phyloP scores from a whole-genome alignment of 129 eudicot genomes.

The Lactuca sativa region DNA sequence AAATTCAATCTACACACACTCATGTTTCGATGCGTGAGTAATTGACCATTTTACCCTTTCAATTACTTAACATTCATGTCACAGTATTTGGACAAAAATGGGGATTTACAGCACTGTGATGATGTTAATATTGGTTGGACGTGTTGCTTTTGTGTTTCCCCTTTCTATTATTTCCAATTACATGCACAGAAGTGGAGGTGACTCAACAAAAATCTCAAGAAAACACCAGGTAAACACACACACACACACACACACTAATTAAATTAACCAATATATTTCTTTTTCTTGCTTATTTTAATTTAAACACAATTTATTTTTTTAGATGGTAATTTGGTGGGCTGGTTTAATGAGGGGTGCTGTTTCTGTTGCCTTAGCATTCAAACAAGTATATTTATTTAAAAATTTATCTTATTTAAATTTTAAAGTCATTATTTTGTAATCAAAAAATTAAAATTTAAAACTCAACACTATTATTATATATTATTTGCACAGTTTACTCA shows the following conservation, averaged over 20 bases:
- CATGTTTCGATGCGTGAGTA: too few species aligned
- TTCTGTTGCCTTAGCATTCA: conserved; percentile 89
- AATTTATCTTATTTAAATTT: neutral
- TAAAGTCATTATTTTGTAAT: neutral
- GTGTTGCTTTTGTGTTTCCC: conserved; percentile 89
- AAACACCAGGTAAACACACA: conserved; percentile 57
- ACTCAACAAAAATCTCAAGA: conserved; percentile 51
- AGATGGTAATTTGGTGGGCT: conserved; percentile 96
- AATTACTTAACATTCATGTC: neutral
- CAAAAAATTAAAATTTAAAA: neutral
- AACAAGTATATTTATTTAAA: conserved; percentile 50
- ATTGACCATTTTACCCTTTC: too few species aligned
- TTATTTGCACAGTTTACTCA: conserved; percentile 41
- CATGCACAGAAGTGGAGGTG: conserved; percentile 48
- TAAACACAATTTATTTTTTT: conserved; percentile 14
- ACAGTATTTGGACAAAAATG: conserved; percentile 57
- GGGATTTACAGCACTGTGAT: conserved; percentile 54
- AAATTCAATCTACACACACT: neutral
- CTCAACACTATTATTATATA: neutral
- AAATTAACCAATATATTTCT: too few species aligned
- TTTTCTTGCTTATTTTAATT: neutral
- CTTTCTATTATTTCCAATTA: conserved; percentile 70
- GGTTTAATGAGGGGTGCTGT: conserved; percentile 98
- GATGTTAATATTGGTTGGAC: conserved; percentile 63
- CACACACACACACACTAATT: neutral